A percentile compares a stretch with the other conserved stretches of the same genome.
These are phyloP conservation scores for Coemansia sp. DNA, from an alignment of 192 early-diverging fungal genomes.

Conservation along the genomic window DNA sequence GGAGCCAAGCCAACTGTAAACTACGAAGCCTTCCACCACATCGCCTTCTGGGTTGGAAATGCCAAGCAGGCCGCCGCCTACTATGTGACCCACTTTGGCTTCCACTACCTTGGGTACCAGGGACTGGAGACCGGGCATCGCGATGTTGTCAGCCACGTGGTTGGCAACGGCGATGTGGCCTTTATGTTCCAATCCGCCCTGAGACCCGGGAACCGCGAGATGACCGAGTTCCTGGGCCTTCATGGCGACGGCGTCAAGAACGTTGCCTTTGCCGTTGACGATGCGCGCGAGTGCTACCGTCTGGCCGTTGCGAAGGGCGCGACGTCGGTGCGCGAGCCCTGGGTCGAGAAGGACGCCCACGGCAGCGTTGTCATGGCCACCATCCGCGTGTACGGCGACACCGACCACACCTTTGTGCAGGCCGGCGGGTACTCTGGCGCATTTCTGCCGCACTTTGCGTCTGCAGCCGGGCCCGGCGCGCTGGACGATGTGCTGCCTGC, in stretches of 20 bases:
- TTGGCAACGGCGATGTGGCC: conserved; percentile 73
- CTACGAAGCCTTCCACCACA: conserved; percentile 76
- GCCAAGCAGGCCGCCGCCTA: conserved; percentile 94
- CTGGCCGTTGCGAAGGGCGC: conserved; percentile 87
- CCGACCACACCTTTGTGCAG: conserved; percentile 94
- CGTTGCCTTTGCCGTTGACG: conserved; percentile 90
- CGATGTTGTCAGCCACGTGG: conserved; percentile 83
- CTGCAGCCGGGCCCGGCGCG: conserved; percentile 50
- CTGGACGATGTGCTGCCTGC: conserved; percentile 63
- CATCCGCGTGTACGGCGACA: conserved; percentile 89
- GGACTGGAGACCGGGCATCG: conserved; percentile 94
- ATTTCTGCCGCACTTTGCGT: conserved; percentile 82
- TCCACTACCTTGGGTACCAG: conserved; percentile 88
- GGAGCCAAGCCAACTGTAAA: conserved; percentile 63
- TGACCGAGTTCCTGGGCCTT: conserved; percentile 66
- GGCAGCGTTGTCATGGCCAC: conserved; percentile 93
- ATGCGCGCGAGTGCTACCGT: conserved; percentile 75
- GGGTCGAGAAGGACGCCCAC: conserved; percentile 78
- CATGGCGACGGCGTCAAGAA: conserved; percentile 97
- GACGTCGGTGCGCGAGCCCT: conserved; percentile 71
- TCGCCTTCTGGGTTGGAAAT: conserved; percentile 88
- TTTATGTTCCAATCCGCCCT: conserved; percentile 94
- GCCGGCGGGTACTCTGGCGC: conserved; percentile 75
- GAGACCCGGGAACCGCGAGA: conserved; percentile 71
- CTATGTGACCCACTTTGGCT: conserved; percentile 92